phyloP scores from a whole-genome alignment of 2,329 filamentous ascomycete genomes.

The Aspergillus sp. region DNA sequence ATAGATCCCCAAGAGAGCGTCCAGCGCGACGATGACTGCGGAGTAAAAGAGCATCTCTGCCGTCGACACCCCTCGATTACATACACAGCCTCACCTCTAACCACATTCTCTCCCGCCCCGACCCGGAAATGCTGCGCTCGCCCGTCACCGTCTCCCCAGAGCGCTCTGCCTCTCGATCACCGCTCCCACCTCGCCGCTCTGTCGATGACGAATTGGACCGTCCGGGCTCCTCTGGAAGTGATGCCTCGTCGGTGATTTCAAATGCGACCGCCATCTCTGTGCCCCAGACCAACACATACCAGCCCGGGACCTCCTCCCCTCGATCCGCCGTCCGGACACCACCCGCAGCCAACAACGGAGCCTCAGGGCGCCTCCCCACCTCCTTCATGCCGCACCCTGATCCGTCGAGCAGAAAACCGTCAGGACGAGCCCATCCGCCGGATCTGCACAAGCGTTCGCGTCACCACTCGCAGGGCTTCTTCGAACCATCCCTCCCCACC shows the following conservation, averaged over 20 bases:
- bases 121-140: conserved; percentile 21
- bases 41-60: neutral
- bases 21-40: neutral
- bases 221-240: conserved; percentile 46
- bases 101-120: neutral
- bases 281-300: conserved; percentile 33
- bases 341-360: conserved; percentile 32
- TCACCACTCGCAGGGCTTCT: conserved; percentile 66
- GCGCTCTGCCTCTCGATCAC: conserved; percentile 22
- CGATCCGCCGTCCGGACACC: conserved; percentile 26
- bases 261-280: conserved; percentile 36
- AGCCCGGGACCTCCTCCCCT: conserved; percentile 22
- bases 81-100: conserved; percentile 5
- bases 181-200: conserved; percentile 21
- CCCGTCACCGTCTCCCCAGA: conserved; percentile 23
- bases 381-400: conserved; percentile 41
- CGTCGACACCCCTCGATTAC: conserved; percentile 5
- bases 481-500: conserved; percentile 64
- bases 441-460: conserved; percentile 46
- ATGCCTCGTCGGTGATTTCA: conserved; percentile 46
- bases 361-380: conserved; percentile 34
- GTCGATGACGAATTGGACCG: conserved; percentile 36
- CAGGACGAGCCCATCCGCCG: conserved; percentile 36
- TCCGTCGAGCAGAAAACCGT: conserved; percentile 34
- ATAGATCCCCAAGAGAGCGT: neutral